A percentile compares a stretch with the other conserved stretches of the same genome.
phyloP scores from a whole-genome alignment of 371 early-diverging fungal species.

The Rhizopus stolonifer region DNA sequence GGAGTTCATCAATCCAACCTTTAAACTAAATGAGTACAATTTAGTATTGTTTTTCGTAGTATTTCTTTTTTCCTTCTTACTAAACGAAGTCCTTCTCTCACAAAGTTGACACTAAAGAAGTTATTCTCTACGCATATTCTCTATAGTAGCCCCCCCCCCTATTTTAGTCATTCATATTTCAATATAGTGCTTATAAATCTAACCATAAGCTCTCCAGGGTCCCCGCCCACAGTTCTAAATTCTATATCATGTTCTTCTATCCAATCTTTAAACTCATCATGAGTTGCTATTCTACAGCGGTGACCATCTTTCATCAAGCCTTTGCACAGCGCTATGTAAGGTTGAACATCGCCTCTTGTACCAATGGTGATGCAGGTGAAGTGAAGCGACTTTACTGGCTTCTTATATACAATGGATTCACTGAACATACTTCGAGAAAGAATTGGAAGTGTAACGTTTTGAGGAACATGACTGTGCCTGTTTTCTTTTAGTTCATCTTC shows the following conservation, averaged over 20 bases:
- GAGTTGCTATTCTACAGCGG: conserved; percentile 73
- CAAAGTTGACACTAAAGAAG: conserved; percentile 73
- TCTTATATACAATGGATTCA: conserved; percentile 22
- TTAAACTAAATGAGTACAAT: conserved; percentile 55
- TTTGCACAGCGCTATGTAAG: conserved; percentile 82
- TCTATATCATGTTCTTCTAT: conserved; percentile 76
- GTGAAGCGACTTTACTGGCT: conserved; percentile 55
- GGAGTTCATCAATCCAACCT: conserved; percentile 74
- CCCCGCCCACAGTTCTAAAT: conserved; percentile 71
- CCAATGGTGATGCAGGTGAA: conserved; percentile 84
- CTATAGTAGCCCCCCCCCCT: too few relatives aligned
- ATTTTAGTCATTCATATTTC: too few relatives aligned
- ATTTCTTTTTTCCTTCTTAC: conserved; percentile 20
- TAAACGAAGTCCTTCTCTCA: conserved; percentile 59
- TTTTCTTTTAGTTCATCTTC: conserved; percentile 23
- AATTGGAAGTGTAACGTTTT: conserved; percentile 20
- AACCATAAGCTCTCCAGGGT: conserved; percentile 70
- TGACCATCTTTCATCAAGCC: conserved; percentile 73
- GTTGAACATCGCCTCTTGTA: conserved; percentile 87
- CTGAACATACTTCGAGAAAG: conserved; percentile 17
- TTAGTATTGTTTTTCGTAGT: too few relatives aligned
- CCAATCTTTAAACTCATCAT: conserved; percentile 75
- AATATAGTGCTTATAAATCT: too few relatives aligned
- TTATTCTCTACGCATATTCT: conserved; percentile 77
- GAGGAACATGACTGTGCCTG: conserved; percentile 5